Base-by-base conservation (phyloP, 2,329 filamentous ascomycete genomes). In the Rhynchosporium graminicola region DNA sequence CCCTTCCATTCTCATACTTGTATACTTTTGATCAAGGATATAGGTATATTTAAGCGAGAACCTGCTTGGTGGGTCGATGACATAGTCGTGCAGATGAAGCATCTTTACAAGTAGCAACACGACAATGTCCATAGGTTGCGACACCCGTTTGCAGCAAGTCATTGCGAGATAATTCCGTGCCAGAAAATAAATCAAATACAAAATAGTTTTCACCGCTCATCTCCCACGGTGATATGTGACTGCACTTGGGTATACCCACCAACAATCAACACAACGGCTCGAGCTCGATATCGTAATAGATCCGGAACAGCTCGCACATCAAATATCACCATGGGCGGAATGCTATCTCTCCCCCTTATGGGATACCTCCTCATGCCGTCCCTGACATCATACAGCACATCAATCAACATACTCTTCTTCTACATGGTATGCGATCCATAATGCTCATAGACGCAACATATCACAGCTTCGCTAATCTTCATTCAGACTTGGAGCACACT, bases 361-460 rank as follows among this genome's bases (percentile, higher is more conserved):
- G 89, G 88, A 33, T 89, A 87, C 65, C 80, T 90, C 69, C 78
- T 87, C 55, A 81, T 85, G 26, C 83, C 85, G 1, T 79, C 82
- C 52, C 74, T 86, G 62, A 83, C 85, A 6, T 88, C 89, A 6
- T 92, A 89, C 79, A 88, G 80, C 47, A 94, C 92, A 1, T 92
- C 88, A 0, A 80, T 96, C 66, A 97, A 95, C 75, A 78, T 96
- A 29, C 79, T 96, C 65, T 93, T 96, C 79, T 95, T 97, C 76
- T 94, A 92, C 75, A 84, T 96, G 78, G 94, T 91, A 70, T 96
- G 92, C 28, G 20, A 51, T 42, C 3, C 29, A 3, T 10, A 12
- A 26, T 38, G 2, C 4, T 29, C 8, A 12, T 4, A 20, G 31
- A 38, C 20, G 7, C 28, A 10, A 47, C 46, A 6, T 10, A 36